phyloP scores from a whole-genome alignment of 805 yeast species.

The Yamadazyma akitaensis region DNA sequence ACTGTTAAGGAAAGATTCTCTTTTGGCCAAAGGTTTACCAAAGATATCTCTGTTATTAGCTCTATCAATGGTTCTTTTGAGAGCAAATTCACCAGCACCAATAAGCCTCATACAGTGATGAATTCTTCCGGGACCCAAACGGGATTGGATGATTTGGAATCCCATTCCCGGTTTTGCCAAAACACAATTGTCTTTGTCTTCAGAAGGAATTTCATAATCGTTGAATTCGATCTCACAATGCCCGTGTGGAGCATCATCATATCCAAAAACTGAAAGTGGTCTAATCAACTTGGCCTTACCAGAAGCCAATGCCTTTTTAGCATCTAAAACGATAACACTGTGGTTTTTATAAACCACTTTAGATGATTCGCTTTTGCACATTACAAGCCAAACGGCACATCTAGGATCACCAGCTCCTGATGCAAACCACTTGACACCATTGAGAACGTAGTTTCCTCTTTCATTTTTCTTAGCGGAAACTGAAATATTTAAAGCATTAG shows the following conservation, averaged over 20 bases:
- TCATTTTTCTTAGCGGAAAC: slow-evolving; percentile 37
- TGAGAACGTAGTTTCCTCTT: slow-evolving; percentile 47
- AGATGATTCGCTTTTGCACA: slow-evolving; percentile 44
- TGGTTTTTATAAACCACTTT: slow-evolving; percentile 48
- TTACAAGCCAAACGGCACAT: slow-evolving; percentile 49
- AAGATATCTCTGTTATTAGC: slow-evolving; percentile 52
- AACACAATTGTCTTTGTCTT: slow-evolving; percentile 39
- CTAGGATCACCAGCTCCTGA: slow-evolving; percentile 71
- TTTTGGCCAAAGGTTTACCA: slow-evolving; percentile 46
- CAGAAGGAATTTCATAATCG: slow-evolving; percentile 45
- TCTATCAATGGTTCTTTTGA: slow-evolving; percentile 45
- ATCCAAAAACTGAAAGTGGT: slow-evolving; percentile 55
- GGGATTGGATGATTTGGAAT: slow-evolving; percentile 59
- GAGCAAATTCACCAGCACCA: slow-evolving; percentile 59
- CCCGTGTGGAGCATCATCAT: slow-evolving; percentile 72
- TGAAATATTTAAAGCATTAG: slow-evolving; percentile 59
- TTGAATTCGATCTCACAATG: slow-evolving; percentile 57
- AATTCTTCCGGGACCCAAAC: slow-evolving; percentile 68
- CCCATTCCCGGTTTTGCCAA: slow-evolving; percentile 52
- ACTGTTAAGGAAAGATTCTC: slow-evolving; percentile 48
- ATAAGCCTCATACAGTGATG: slow-evolving; percentile 67
- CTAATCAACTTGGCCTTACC: slow-evolving; percentile 49
- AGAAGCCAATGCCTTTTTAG: slow-evolving; percentile 45
- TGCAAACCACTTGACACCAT: slow-evolving; percentile 69
- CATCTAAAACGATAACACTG: slow-evolving; percentile 53